These are phyloP conservation scores for Aspergillus leporis DNA, from an alignment of 495 filamentous ascomycete species.

Conservation along the genomic window DNA sequence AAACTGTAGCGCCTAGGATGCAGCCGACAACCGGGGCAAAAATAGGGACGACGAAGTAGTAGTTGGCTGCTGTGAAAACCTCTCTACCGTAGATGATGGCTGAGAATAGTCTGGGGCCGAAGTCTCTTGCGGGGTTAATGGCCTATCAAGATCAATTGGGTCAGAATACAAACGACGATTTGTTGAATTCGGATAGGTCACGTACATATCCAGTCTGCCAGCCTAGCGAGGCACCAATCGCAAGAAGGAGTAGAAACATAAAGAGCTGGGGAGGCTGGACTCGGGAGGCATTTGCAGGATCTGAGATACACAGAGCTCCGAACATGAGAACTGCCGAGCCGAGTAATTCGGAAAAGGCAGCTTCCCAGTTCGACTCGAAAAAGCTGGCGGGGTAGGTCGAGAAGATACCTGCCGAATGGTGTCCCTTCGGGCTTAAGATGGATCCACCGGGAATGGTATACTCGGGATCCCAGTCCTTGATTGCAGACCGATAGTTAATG, in stretches of 20 bases:
- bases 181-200: background rate
- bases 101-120: slow-evolving; percentile 37
- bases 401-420: slow-evolving; percentile 40
- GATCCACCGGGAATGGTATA: slow-evolving; percentile 40
- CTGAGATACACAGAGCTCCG: slow-evolving; percentile 28
- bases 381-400: slow-evolving; percentile 31
- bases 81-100: slow-evolving; percentile 36
- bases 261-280: slow-evolving; percentile 34
- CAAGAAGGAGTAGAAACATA: slow-evolving; percentile 32
- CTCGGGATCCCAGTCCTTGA: slow-evolving; percentile 37
- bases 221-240: slow-evolving; percentile 35
- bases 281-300: slow-evolving; percentile 28
- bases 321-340: slow-evolving; percentile 38
- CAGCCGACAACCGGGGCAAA: slow-evolving; percentile 37
- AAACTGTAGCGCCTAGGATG: slow-evolving; percentile 29
- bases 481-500: slow-evolving; percentile 38
- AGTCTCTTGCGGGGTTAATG: slow-evolving; percentile 38
- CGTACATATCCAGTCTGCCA: slow-evolving; percentile 43
- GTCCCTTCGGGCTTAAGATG: slow-evolving; percentile 34
- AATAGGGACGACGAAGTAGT: slow-evolving; percentile 38
- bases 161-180: background rate
- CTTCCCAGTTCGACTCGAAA: slow-evolving; percentile 37
- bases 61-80: slow-evolving; percentile 33
- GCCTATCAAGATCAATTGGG: slow-evolving; percentile 18
- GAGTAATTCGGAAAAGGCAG: slow-evolving; percentile 34